Percentiles rank a stretch among this genome's conserved stretches.
Evolutionary conservation across 768 basidiomycete species (phyloP).

Genomic region (Russula vinacea): DNA sequence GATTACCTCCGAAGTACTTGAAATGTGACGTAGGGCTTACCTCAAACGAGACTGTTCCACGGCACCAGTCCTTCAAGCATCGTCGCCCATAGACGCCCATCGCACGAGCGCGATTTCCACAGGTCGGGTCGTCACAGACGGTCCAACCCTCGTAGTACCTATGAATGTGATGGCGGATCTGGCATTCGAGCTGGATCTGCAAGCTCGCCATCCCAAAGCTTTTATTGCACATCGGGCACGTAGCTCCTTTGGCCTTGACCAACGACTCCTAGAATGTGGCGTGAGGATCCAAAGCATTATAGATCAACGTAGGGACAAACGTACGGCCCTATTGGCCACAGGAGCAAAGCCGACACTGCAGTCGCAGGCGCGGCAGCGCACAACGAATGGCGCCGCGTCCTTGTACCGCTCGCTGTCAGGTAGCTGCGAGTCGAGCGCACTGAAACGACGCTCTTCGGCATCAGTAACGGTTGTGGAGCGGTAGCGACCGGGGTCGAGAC

Average conservation of each 20-base stretch:
- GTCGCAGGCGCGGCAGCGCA: conserved; percentile 77
- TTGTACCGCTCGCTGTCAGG: conserved; percentile 86
- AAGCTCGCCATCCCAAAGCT: conserved; percentile 58
- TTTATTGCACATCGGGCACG: conserved; percentile 65
- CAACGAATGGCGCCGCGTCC: conserved; percentile 63
- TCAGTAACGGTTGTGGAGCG: conserved; percentile 39
- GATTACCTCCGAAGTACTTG: conserved; percentile 12
- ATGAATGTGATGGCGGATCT: conserved; percentile 72
- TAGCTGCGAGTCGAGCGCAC: conserved; percentile 82
- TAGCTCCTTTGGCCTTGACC: conserved; percentile 59
- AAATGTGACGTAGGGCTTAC: conserved; percentile 42
- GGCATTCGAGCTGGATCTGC: conserved; percentile 79
- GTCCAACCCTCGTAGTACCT: conserved; percentile 90
- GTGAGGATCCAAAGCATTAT: background rate
- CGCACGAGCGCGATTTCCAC: conserved; percentile 80
- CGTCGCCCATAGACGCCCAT: conserved; percentile 89
- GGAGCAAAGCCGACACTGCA: conserved; percentile 55
- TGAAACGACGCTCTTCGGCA: conserved; percentile 63
- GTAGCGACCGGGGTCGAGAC: conserved; percentile 60
- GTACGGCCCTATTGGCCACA: conserved; percentile 57
- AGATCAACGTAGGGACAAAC: conserved; percentile 18
- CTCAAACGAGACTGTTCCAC: conserved; percentile 69
- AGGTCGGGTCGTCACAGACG: conserved; percentile 82
- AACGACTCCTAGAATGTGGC: conserved; percentile 54
- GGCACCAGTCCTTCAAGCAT: conserved; percentile 70